Conservation (phyloP, 192 early-diverging fungal species). For the Podila horticola region DNA sequence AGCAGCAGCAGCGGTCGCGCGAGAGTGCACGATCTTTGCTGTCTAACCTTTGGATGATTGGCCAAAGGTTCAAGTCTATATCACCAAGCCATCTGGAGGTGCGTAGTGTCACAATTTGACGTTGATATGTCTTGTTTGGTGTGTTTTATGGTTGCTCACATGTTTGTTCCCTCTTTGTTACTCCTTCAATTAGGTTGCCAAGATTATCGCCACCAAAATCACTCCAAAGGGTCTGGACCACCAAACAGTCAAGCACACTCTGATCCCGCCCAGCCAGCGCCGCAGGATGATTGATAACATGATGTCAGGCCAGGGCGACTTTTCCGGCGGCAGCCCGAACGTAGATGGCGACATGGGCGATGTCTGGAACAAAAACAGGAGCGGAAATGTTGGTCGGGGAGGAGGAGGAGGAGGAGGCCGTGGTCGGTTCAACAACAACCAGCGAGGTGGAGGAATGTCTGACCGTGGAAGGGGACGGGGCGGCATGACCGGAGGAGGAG, state of each 20-base stretch:
- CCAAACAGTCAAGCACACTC: slow-evolving; percentile 33
- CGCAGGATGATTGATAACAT: not conserved
- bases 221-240: slow-evolving; percentile 44
- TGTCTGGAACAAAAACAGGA: slow-evolving; percentile 9
- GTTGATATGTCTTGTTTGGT: not conserved
- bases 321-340: slow-evolving; percentile 3
- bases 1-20: slow-evolving; percentile 5
- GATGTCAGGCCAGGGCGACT: not conserved
- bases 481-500: slow-evolving; percentile 4
- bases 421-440: slow-evolving; percentile 9
- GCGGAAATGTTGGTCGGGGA: not conserved
- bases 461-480: slow-evolving; percentile 6
- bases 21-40: slow-evolving; percentile 38
- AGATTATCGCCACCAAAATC: slow-evolving; percentile 33
- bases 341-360: slow-evolving; percentile 15
- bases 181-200: slow-evolving; percentile 21
- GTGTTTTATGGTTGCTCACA: slow-evolving; percentile 11
- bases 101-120: not conserved
- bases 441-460: not conserved
- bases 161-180: not conserved
- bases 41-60: slow-evolving; percentile 48
- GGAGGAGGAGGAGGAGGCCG: slow-evolving; percentile 15
- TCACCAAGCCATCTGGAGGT: slow-evolving; percentile 31
- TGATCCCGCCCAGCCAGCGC: slow-evolving; percentile 28
- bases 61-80: slow-evolving; percentile 45